Conservation (phyloP, 2,329 filamentous ascomycete genomes). For the Parafenestella ontariensis region DNA sequence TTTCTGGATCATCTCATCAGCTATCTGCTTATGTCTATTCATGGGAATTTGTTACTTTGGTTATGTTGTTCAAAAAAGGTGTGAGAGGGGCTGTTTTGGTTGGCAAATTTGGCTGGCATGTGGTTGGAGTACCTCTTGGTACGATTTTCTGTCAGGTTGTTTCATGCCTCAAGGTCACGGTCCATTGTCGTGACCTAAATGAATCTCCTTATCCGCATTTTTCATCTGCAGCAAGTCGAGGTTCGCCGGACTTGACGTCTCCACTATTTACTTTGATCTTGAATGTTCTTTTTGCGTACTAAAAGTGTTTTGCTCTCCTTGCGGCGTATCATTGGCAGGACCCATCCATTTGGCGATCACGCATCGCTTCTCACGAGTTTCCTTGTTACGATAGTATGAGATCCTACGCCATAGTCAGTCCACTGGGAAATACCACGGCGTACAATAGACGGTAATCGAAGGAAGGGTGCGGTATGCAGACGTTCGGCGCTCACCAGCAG, state of each 20-base stretch:
- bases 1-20: slow-evolving; percentile 40
- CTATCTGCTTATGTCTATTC: slow-evolving; percentile 42
- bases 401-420: neutral
- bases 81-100: slow-evolving; percentile 21
- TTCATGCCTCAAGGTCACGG: slow-evolving; percentile 31
- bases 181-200: slow-evolving; percentile 28
- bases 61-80: slow-evolving; percentile 36
- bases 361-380: slow-evolving; percentile 5
- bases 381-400: neutral
- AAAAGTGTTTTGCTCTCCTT: slow-evolving; percentile 19
- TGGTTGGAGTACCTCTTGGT: slow-evolving; percentile 34
- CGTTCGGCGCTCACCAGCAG: neutral
- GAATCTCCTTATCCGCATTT: slow-evolving; percentile 34
- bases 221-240: slow-evolving; percentile 15
- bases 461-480: neutral
- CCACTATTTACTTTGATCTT: slow-evolving; percentile 32
- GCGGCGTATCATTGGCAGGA: slow-evolving; percentile 17
- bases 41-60: slow-evolving; percentile 35
- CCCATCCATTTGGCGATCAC: neutral
- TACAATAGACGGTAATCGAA: neutral
- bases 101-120: slow-evolving; percentile 24
- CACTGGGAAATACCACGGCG: neutral
- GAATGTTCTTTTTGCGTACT: slow-evolving; percentile 23
- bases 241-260: slow-evolving; percentile 20
- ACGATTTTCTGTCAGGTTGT: slow-evolving; percentile 29